A percentile compares a stretch with the other conserved stretches of the same genome.
Evolutionary conservation across 306 rosid genomes (phyloP).

Genomic region (Prunus armeniaca): DNA sequence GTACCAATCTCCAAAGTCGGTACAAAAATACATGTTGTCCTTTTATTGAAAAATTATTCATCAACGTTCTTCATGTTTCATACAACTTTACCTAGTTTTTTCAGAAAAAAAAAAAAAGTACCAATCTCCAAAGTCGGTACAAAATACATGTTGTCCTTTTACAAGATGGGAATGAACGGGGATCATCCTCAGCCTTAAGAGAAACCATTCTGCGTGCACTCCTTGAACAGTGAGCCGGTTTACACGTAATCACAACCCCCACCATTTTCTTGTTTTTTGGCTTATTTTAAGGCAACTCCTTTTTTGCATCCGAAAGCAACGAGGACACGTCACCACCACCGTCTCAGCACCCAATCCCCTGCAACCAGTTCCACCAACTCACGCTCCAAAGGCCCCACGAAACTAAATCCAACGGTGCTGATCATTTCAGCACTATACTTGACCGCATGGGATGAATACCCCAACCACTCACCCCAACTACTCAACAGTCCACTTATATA

Average conservation of each 20-base stretch:
- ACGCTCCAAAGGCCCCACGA: background rate
- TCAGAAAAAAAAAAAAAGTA: too few relatives aligned
- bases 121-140: background rate
- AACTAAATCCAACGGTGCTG: background rate
- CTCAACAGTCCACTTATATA: background rate
- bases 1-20: background rate
- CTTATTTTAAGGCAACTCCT: background rate
- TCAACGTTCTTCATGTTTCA: too few relatives aligned
- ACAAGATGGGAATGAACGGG: background rate
- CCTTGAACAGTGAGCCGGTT: background rate
- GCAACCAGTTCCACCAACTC: background rate
- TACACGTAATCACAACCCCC: slow-evolving; percentile 5
- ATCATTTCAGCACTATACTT: background rate
- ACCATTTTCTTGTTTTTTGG: background rate
- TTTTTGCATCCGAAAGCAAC: slow-evolving; percentile 5
- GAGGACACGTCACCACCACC: background rate
- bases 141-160: background rate
- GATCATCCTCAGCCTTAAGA: background rate
- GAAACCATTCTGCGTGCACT: background rate
- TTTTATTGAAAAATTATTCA: too few relatives aligned
- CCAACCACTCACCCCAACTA: background rate
- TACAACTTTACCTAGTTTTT: too few relatives aligned
- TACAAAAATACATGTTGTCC: background rate
- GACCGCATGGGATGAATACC: background rate
- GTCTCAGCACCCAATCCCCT: background rate